Percentiles rank a stretch among this genome's conserved stretches.
Evolutionary conservation across 495 filamentous ascomycete genomes (phyloP).

Genomic region (Podospora bellae-mahoneyi): DNA sequence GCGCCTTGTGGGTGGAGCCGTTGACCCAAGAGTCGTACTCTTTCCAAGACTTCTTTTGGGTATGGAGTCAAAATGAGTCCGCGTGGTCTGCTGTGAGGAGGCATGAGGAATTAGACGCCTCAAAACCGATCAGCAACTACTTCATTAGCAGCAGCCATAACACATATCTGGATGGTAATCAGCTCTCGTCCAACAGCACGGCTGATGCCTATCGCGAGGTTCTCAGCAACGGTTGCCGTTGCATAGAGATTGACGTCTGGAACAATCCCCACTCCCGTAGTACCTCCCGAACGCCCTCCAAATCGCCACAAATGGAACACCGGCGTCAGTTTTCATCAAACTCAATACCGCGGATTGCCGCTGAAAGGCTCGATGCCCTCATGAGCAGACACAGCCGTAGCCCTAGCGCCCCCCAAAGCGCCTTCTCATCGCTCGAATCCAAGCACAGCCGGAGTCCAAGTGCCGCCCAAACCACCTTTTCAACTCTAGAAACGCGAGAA

Average conservation of each 20-base stretch:
- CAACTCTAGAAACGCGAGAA: conserved; percentile 17
- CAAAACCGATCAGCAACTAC: conserved; percentile 73
- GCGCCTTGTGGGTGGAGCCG: conserved; percentile 25
- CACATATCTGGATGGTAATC: conserved; percentile 87
- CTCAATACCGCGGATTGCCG: conserved; percentile 35
- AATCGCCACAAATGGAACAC: conserved; percentile 32
- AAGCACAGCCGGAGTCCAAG: conserved; percentile 24
- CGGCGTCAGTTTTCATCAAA: conserved; percentile 39
- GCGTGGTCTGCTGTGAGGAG: conserved; percentile 36
- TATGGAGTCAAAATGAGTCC: conserved; percentile 36
- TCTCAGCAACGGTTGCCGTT: conserved; percentile 74
- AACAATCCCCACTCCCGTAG: conserved; percentile 51
- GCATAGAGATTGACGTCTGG: conserved; percentile 96
- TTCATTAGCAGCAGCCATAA: conserved; percentile 84
- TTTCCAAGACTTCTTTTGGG: conserved; percentile 44
- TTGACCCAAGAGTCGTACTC: conserved; percentile 34
- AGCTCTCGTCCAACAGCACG: conserved; percentile 74
- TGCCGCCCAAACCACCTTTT: conserved; percentile 13
- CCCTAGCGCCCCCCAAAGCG: conserved; percentile 31
- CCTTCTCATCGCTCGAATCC: conserved; percentile 11
- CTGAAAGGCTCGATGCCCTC: conserved; percentile 32
- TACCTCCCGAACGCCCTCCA: conserved; percentile 26
- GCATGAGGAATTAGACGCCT: conserved; percentile 32
- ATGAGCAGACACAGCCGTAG: conserved; percentile 35
- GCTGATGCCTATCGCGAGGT: conserved; percentile 71